Conservation (phyloP, 176 grass and related monocot species). For the Cenchrus fungigraminus region DNA sequence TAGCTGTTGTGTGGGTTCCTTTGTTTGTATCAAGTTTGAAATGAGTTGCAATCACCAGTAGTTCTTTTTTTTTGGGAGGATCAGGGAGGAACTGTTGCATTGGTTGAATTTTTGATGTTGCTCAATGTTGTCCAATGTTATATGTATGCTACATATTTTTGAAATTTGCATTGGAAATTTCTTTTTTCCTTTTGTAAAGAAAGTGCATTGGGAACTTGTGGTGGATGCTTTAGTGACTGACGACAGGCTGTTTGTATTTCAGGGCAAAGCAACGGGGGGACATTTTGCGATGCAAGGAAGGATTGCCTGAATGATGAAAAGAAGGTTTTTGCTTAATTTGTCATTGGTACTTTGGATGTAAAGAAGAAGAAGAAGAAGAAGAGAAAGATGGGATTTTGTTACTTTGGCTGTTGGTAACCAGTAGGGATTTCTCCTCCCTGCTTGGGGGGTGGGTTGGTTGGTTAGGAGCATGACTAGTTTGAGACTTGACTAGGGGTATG, state of each 20-base stretch:
- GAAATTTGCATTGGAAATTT: neutral
- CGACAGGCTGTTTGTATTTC: neutral
- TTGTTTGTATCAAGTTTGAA: neutral
- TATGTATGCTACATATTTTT: neutral
- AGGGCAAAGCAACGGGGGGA: neutral
- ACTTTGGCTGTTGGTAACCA: neutral
- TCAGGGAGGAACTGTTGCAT: neutral
- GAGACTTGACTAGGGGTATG: too few relatives aligned
- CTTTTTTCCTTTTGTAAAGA: too few relatives aligned
- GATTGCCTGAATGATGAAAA: neutral
- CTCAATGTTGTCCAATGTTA: neutral
- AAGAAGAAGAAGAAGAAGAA: neutral
- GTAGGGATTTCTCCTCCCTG: neutral
- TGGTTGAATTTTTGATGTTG: neutral
- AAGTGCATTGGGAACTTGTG: too few relatives aligned
- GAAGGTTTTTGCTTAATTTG: constrained; percentile 1
- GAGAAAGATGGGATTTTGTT: neutral
- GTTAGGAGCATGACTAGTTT: neutral
- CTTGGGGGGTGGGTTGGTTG: neutral
- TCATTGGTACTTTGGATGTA: neutral
- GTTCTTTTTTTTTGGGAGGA: neutral
- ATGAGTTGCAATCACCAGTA: neutral
- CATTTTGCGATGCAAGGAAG: neutral
- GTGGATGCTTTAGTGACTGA: neutral
- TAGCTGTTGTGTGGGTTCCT: neutral